A percentile compares a stretch with the other conserved stretches of the same genome.
These are phyloP conservation scores for Dactylonectria macrodidyma DNA, from an alignment of 2,329 filamentous ascomycete species.

Conservation along the genomic window DNA sequence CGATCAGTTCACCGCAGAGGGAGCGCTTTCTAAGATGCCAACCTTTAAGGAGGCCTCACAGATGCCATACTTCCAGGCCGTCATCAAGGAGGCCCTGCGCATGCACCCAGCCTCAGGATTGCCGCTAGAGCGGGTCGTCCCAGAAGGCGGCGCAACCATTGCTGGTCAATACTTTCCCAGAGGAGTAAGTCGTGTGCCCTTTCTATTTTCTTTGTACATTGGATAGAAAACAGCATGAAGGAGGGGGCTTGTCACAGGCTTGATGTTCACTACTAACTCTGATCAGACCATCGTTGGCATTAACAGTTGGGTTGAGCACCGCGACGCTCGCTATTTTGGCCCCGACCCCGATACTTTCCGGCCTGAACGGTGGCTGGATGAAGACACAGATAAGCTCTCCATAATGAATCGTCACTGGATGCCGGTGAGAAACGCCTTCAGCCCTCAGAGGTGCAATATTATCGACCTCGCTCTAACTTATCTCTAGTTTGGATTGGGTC, in stretches of 20 bases:
- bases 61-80: constrained; percentile 65
- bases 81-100: constrained; percentile 65
- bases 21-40: not conserved
- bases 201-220: no score
- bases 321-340: constrained; percentile 46
- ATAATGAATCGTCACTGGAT: no score
- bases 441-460: not conserved
- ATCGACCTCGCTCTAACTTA: not conserved
- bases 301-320: constrained; percentile 51
- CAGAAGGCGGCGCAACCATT: constrained; percentile 59
- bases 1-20: not conserved
- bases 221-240: no score
- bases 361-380: constrained; percentile 56
- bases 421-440: no score
- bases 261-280: no score
- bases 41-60: constrained; percentile 21
- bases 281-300: constrained; percentile 45
- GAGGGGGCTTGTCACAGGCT: no score
- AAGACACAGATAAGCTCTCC: not conserved
- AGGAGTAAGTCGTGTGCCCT: not conserved
- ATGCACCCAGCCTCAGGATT: constrained; percentile 63
- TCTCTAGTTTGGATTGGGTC: not conserved
- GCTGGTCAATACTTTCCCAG: constrained; percentile 41
- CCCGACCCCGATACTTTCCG: constrained; percentile 51
- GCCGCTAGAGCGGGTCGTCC: constrained; percentile 62